Percentiles rank a stretch among this genome's conserved stretches.
Evolutionary conservation across 345 rosid species (phyloP).

Genomic region (Psidium guajava): DNA sequence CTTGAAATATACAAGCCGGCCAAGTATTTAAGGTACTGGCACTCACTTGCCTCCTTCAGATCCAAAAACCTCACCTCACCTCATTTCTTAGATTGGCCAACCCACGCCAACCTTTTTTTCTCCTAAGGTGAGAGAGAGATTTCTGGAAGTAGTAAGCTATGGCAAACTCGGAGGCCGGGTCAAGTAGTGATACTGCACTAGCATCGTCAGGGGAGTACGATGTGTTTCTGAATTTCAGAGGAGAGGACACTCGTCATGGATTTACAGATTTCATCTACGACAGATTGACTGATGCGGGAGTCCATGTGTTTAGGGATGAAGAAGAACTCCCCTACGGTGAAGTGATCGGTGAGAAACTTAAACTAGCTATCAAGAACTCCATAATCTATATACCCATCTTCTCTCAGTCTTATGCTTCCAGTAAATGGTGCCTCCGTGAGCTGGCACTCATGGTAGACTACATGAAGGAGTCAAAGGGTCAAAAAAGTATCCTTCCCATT

Average conservation of each 20-base stretch:
- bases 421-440: neutral
- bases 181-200: neutral
- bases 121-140: no score
- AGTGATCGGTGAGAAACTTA: neutral
- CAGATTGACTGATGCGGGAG: accelerated
- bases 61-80: no score
- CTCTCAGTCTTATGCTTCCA: neutral
- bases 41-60: no score
- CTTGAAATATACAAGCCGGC: no score
- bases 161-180: neutral
- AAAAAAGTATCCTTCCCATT: neutral
- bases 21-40: no score
- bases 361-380: neutral
- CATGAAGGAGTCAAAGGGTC: neutral
- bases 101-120: no score
- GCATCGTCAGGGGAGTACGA: neutral
- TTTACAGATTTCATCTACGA: neutral
- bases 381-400: neutral
- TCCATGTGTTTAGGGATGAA: neutral
- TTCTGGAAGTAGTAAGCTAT: no score
- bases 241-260: neutral
- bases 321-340: neutral
- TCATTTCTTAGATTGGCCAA: no score
- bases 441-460: neutral
- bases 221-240: neutral